Evolutionary conservation across 805 yeast species (phyloP), one percentile per base, ranked within the genome.

Genomic region (Metschnikowia baotianmanensis): DNA sequence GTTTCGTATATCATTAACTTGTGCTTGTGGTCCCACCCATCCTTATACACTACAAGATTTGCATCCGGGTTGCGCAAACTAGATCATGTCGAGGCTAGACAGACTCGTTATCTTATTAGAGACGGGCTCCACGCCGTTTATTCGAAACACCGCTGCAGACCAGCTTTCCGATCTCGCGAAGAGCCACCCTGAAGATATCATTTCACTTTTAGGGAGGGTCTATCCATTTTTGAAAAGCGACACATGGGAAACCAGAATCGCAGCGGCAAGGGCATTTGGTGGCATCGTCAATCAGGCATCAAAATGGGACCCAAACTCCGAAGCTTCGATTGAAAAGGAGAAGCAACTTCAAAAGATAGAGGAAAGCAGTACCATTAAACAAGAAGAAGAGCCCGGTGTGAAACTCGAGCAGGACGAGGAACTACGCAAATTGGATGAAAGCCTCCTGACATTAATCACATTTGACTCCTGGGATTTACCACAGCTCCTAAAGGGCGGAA

Each of bases 71-170:
- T n/a, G n/a, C n/a, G n/a, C n/a, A n/a, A n/a, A n/a, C n/a, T n/a
- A n/a, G n/a, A n/a, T 18, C 9, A 67, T 71, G 74, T 70, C 74
- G 35, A 68, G 83, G 52, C 69, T 77, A 50, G 83, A 78, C 52
- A 65, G 82, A 41, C 71, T 78, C 43, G 82, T 78, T 46, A 67
- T 77, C 44, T 51, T 78, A 30, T 69, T 93, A 50, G 99, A 95
- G 64, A 87, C 97, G 1, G 99, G 99, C 9, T 87, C 96, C 10
- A 88, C 97, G 5, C 86, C 86, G 28, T 85, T 88, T 59, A 93
- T 93, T 31, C 77, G 98, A 50, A 88, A 87, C 57, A 87, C 96
- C 8, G 99, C 99, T 1, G 98, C 98, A 2, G 96, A 91, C 56
- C 99, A 93, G 65, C 72, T 93, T 50, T 87, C 96, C 5, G 98